These are phyloP conservation scores for Penicillium desertorum DNA, from an alignment of 495 filamentous ascomycete species.

Conservation along the genomic window DNA sequence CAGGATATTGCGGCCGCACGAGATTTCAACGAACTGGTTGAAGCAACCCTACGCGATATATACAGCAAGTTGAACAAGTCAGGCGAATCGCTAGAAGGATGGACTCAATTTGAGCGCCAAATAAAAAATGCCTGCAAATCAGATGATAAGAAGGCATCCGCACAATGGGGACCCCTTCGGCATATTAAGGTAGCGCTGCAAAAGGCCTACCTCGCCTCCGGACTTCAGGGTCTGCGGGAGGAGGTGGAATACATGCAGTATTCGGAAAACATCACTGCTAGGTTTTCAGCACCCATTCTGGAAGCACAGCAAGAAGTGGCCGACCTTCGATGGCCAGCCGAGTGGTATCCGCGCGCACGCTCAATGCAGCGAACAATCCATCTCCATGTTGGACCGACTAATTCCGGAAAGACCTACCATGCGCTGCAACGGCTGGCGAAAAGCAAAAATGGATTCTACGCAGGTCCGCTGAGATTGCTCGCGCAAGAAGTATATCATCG, in stretches of 20 bases:
- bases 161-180: conserved; percentile 24
- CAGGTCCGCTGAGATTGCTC: conserved; percentile 84
- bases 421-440: conserved; percentile 83
- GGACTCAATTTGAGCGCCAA: conserved; percentile 40
- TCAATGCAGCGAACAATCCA: conserved; percentile 77
- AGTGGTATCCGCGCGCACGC: conserved; percentile 87
- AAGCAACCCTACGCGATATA: conserved; percentile 29
- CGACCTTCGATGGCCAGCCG: conserved; percentile 79
- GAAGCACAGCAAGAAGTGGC: conserved; percentile 63
- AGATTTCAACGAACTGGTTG: conserved; percentile 35
- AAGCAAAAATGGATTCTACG: conserved; percentile 77
- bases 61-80: conserved; percentile 18
- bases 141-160: conserved; percentile 18
- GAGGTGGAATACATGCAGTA: conserved; percentile 63
- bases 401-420: conserved; percentile 97
- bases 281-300: conserved; percentile 49
- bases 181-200: conserved; percentile 44
- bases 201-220: conserved; percentile 53
- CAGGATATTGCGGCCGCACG: conserved; percentile 17
- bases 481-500: conserved; percentile 91
- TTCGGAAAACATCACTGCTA: conserved; percentile 45
- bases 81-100: conserved; percentile 20
- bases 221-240: conserved; percentile 45
- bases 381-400: conserved; percentile 95
- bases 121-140: conserved; percentile 36